phyloP scores from a whole-genome alignment of 129 eudicot species.

The Helichrysum umbraculigerum region DNA sequence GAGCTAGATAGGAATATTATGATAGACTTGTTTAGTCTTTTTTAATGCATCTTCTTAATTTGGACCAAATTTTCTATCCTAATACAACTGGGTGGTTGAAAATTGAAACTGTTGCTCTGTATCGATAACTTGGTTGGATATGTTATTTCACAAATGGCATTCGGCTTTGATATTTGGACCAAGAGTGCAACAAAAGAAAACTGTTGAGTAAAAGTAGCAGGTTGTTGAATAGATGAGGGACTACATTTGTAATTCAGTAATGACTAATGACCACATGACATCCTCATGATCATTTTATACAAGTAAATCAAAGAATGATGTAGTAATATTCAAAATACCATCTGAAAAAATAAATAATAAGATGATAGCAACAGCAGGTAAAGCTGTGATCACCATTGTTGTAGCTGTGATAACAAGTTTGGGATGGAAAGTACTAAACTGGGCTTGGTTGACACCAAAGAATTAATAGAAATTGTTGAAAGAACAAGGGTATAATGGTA shows the following conservation, averaged over 20 bases:
- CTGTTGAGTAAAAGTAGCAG: background rate
- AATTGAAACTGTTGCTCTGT: background rate
- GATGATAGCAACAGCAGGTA: background rate
- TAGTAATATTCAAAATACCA: background rate
- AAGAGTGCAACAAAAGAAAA: background rate
- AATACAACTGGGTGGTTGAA: too few species aligned
- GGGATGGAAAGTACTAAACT: constrained; percentile 32
- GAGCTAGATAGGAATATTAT: too few species aligned
- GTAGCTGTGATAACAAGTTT: constrained; percentile 10
- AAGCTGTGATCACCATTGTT: constrained; percentile 15
- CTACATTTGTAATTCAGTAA: background rate
- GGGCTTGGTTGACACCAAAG: constrained; percentile 49
- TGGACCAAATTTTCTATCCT: too few species aligned
- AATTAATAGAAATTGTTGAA: constrained; percentile 26
- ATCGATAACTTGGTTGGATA: constrained; percentile 1
- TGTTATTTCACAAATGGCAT: background rate
- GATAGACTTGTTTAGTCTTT: too few species aligned
- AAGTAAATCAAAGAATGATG: background rate
- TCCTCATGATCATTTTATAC: background rate
- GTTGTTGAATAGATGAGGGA: constrained; percentile 2
- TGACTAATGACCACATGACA: background rate
- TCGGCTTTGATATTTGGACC: constrained; percentile 1
- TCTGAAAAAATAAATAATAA: background rate
- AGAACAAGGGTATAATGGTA: constrained; percentile 40
- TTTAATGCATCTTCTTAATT: too few species aligned